These are phyloP conservation scores for Casuarina glauca DNA, from an alignment of 306 rosid genomes.

Conservation along the genomic window DNA sequence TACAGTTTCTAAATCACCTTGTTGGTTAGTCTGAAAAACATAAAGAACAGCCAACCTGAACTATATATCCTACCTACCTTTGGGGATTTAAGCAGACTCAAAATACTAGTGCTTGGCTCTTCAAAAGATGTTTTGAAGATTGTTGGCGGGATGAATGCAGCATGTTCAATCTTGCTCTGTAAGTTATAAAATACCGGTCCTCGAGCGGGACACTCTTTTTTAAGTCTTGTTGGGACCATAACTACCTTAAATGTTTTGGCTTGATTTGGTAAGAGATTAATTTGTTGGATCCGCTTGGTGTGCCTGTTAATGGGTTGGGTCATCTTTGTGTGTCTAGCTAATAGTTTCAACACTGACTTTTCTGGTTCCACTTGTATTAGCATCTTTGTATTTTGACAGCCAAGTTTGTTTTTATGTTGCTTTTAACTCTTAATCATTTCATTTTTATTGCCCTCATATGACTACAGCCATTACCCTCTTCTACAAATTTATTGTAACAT, in stretches of 20 bases:
- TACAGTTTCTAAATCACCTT: not conserved
- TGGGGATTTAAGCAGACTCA: not conserved
- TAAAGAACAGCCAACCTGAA: not conserved
- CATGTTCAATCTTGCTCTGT: not conserved
- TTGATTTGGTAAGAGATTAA: too few species aligned
- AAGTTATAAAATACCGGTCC: too few species aligned
- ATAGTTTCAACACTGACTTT: not conserved
- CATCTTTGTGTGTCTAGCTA: not conserved
- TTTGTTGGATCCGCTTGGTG: too few species aligned
- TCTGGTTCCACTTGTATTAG: not conserved
- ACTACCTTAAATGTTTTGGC: too few species aligned
- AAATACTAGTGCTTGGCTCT: not conserved
- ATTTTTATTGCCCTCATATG: constrained; percentile 4
- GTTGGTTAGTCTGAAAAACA: not conserved
- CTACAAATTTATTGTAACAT: constrained; percentile 18
- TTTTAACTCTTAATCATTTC: constrained; percentile 1
- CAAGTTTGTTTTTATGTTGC: constrained; percentile 7
- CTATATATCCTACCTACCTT: not conserved
- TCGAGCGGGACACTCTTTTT: too few species aligned
- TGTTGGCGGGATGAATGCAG: not conserved
- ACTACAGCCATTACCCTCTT: constrained; percentile 4
- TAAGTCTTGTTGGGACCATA: too few species aligned
- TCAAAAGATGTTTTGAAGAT: not conserved
- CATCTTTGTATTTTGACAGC: constrained; percentile 20
- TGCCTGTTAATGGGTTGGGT: too few species aligned